A percentile compares a stretch with the other conserved stretches of the same genome.
Evolutionary conservation across 164 flowering plant genomes (phyloP).

Genomic region (Stephania yunnanensis): DNA sequence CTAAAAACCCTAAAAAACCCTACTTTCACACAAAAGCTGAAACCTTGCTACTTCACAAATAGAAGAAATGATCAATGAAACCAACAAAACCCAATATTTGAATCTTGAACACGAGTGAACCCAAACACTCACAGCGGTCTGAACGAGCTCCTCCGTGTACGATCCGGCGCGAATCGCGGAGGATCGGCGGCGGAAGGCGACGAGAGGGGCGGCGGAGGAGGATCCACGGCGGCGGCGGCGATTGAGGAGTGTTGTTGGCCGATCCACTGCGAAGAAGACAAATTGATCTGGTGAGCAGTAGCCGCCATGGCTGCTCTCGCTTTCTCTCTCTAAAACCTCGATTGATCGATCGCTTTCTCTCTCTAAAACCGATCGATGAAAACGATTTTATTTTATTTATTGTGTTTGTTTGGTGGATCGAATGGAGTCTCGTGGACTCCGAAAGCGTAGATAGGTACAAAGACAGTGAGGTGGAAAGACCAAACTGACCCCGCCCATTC

Average conservation of each 20-base stretch:
- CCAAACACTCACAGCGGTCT: slow-evolving; percentile 57
- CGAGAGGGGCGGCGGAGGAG: slow-evolving; percentile 24
- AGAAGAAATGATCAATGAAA: no score
- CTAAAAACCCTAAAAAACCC: neutral
- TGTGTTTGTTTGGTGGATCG: neutral
- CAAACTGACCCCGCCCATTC: neutral
- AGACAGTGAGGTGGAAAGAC: neutral
- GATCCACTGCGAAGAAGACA: slow-evolving; percentile 61
- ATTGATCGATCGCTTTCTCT: neutral
- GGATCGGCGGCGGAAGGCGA: slow-evolving; percentile 28
- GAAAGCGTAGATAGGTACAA: neutral
- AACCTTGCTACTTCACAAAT: no score
- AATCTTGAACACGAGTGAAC: neutral
- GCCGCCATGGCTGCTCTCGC: slow-evolving; percentile 38
- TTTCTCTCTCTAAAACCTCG: neutral
- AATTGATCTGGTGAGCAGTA: slow-evolving; percentile 29
- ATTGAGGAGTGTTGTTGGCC: slow-evolving; percentile 53
- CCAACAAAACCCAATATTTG: neutral
- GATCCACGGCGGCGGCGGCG: slow-evolving; percentile 34
- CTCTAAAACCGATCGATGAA: neutral
- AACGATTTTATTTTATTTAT: neutral
- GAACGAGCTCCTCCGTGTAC: slow-evolving; percentile 74
- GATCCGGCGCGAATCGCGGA: slow-evolving; percentile 56
- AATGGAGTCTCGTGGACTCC: neutral
- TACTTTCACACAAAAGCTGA: neutral